phyloP scores from a whole-genome alignment of 2,329 filamentous ascomycete species.

The Graphiopsis chlorocephala region DNA sequence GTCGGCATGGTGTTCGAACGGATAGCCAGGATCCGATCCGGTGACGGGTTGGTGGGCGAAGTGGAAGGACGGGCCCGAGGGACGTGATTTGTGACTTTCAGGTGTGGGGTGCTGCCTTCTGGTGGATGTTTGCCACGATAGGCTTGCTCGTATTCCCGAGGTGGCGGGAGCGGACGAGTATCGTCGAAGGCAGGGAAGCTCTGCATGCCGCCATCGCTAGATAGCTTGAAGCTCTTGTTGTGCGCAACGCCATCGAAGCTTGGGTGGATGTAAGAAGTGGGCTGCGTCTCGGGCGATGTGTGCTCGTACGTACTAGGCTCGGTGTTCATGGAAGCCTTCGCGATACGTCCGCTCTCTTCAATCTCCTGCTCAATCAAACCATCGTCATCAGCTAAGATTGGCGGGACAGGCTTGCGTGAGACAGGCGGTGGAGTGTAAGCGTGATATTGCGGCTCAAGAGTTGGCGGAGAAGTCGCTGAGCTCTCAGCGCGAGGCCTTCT shows the following conservation, averaged over 20 bases:
- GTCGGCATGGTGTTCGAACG: conserved; percentile 1
- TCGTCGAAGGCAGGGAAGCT: conserved; percentile 9
- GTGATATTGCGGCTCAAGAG: background rate
- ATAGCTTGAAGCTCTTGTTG: background rate
- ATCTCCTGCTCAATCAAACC: background rate
- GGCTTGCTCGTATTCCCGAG: background rate
- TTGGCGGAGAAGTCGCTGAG: background rate
- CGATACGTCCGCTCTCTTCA: background rate
- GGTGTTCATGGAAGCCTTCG: background rate
- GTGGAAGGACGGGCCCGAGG: background rate
- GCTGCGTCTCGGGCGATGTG: background rate
- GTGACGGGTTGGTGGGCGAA: background rate
- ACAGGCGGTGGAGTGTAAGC: background rate
- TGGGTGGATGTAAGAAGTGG: background rate
- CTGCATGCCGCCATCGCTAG: background rate
- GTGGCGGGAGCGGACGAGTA: background rate
- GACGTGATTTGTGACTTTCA: background rate
- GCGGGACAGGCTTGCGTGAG: background rate
- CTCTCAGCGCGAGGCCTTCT: conserved; percentile 7
- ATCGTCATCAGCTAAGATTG: background rate
- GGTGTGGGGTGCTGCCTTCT: background rate
- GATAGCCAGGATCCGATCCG: background rate
- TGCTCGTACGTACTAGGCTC: background rate
- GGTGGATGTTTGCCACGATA: background rate
- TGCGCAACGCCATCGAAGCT: background rate